Evolutionary conservation across 2,329 filamentous ascomycete species (phyloP).

Genomic region (Ophiostoma ips): DNA sequence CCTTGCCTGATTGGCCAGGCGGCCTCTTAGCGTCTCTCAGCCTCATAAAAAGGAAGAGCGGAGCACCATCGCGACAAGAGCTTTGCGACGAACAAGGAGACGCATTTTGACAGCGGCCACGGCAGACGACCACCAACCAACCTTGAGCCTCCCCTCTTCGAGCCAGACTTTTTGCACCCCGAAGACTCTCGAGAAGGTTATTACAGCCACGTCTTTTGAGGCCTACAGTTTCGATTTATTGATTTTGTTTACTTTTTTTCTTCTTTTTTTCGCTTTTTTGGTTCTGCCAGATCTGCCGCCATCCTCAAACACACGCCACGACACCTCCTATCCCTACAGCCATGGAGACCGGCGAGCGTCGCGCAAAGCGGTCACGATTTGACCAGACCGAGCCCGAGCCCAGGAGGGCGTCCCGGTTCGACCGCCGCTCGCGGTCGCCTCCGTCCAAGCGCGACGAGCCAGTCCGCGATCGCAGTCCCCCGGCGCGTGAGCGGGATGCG

Average conservation of each 20-base stretch:
- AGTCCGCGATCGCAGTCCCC: slow-evolving; percentile 67
- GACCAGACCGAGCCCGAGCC: slow-evolving; percentile 80
- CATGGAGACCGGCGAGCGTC: slow-evolving; percentile 44
- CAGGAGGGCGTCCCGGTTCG: slow-evolving; percentile 66
- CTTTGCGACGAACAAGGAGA: neutral
- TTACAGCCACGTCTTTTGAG: neutral
- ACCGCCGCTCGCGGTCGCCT: slow-evolving; percentile 81
- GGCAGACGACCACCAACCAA: neutral
- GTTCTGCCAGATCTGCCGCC: too few relatives aligned
- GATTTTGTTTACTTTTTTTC: neutral
- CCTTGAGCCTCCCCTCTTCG: neutral
- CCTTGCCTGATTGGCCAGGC: neutral
- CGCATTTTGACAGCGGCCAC: neutral
- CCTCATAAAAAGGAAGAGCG: neutral
- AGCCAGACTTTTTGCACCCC: neutral
- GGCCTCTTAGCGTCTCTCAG: neutral
- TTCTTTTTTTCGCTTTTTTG: neutral
- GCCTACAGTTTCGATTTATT: neutral
- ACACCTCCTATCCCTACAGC: slow-evolving; percentile 1
- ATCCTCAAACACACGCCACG: neutral
- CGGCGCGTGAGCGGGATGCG: slow-evolving; percentile 32
- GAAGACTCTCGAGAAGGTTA: neutral
- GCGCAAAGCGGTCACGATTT: slow-evolving; percentile 84
- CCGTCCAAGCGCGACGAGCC: slow-evolving; percentile 51
- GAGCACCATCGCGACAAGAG: neutral